These are phyloP conservation scores for Ceratocystiopsis sp. DNA, from an alignment of 2,329 filamentous ascomycete species.

Conservation along the genomic window DNA sequence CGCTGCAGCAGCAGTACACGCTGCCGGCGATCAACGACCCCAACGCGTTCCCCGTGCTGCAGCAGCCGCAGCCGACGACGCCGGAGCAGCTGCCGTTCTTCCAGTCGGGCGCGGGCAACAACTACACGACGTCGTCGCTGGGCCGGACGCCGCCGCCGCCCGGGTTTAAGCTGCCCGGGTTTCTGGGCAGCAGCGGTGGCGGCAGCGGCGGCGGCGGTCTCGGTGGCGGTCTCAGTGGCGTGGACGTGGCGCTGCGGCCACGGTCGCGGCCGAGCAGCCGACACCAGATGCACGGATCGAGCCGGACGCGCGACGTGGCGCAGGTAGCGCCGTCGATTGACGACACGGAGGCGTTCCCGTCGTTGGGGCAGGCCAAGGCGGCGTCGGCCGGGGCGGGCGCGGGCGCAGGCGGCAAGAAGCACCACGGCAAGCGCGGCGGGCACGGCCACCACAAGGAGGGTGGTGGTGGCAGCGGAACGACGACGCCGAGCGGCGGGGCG, in stretches of 20 bases:
- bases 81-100: constrained; percentile 41
- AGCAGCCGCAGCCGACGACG: constrained; percentile 46
- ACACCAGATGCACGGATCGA: constrained; percentile 41
- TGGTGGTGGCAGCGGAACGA: constrained; percentile 10
- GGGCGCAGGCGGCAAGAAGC: constrained; percentile 65
- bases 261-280: constrained; percentile 75
- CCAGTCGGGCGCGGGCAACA: constrained; percentile 21
- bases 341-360: constrained; percentile 90
- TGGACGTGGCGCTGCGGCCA: constrained; percentile 33
- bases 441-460: constrained; percentile 62
- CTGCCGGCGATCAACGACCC: constrained; percentile 41
- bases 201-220: not conserved
- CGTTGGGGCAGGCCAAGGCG: constrained; percentile 58
- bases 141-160: constrained; percentile 36
- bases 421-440: constrained; percentile 78
- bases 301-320: not conserved
- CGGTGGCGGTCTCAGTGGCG: constrained; percentile 19
- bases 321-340: constrained; percentile 53
- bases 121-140: constrained; percentile 20
- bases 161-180: constrained; percentile 46
- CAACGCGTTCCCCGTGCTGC: constrained; percentile 67
- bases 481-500: constrained; percentile 25
- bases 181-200: constrained; percentile 19
- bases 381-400: constrained; percentile 49
- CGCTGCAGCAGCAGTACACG: constrained; percentile 35